A percentile compares a stretch with the other conserved stretches of the same genome.
Conservation (phyloP, 108 stramenopile species). For the Fragilaria radians region DNA sequence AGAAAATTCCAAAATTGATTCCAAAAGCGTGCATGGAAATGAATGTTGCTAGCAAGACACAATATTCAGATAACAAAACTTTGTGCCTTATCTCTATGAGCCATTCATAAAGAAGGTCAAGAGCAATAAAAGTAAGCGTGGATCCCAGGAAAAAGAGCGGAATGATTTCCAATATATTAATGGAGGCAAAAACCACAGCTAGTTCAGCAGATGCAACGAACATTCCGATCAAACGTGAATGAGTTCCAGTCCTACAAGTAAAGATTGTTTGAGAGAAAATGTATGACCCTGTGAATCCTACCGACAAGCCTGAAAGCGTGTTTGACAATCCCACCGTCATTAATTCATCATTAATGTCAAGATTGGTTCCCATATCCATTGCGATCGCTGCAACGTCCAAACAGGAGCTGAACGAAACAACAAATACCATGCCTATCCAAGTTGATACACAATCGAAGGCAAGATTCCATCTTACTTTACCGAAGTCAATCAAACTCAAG, state of each 20-base stretch:
- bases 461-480: slow-evolving; percentile 71
- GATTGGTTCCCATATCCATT: slow-evolving; percentile 85
- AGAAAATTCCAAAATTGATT: slow-evolving; percentile 63
- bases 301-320: slow-evolving; percentile 66
- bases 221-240: slow-evolving; percentile 67
- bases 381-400: slow-evolving; percentile 91
- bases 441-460: slow-evolving; percentile 56
- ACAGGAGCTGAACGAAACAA: slow-evolving; percentile 95
- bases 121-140: slow-evolving; percentile 87
- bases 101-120: slow-evolving; percentile 94
- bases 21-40: slow-evolving; percentile 79
- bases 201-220: slow-evolving; percentile 61
- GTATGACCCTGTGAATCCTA: slow-evolving; percentile 92
- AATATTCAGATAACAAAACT: slow-evolving; percentile 75
- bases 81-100: slow-evolving; percentile 76
- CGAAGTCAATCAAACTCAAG: slow-evolving; percentile 61
- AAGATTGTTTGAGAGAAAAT: slow-evolving; percentile 99
- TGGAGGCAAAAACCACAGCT: slow-evolving; percentile 58
- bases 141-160: slow-evolving; percentile 93
- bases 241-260: slow-evolving; percentile 86
- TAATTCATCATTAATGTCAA: slow-evolving; percentile 91
- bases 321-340: slow-evolving; percentile 92
- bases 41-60: slow-evolving; percentile 76
- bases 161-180: slow-evolving; percentile 68
- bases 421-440: slow-evolving; percentile 95